Evolutionary conservation across 225 moss, liverwort and hornwort genomes (phyloP), one percentile per base, ranked within the genome.

Genomic region (Marchantia polymorpha): DNA sequence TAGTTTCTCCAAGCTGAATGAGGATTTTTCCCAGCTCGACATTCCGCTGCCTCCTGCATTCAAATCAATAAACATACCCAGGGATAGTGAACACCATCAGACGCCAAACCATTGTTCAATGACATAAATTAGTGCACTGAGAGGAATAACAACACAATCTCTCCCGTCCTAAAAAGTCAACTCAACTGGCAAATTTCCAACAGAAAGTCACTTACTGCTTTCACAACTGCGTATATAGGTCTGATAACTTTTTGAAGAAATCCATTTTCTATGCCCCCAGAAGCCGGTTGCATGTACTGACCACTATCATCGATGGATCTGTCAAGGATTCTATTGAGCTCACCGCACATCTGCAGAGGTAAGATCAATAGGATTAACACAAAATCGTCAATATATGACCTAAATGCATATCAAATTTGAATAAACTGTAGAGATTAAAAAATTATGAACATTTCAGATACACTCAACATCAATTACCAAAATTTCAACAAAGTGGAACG

Each of bases 1-100:
- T 97, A 97, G 80, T 97, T 99, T 81, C 99, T 91, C 99, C 99
- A 99, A 25, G 85, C 89, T 83, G 99, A 92, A 87, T 99, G 99
- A n/a, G 90, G 82, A 81, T 87, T 84, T 47, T 84, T 88, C 71
- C 93, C 97, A 30, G 70, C 14, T 15, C 56, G 78, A 74, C 93
- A 92, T 31, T 83, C 53, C 53, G 74, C 60, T 82, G 94, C 90
- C 86, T 97, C 96, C 96, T 96, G 89, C 80, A 85, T 52, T 25
- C 4, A 20, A 23, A 74, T 4, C 4, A 20, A 5, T 14, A 8
- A 52, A 12, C 27, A 16, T 59, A 66, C 5, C n/a, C 60, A 46
- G 27, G 19, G 29, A 16, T 22, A 67, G 52, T 25, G 29, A 14
- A 47, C 17, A 17, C 60, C 27, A 14, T 58, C 31, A 39, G 15